Evolutionary conservation across 768 basidiomycete species (phyloP), one percentile per base, ranked within the genome.

Genomic region (Lactifluus pinguis): DNA sequence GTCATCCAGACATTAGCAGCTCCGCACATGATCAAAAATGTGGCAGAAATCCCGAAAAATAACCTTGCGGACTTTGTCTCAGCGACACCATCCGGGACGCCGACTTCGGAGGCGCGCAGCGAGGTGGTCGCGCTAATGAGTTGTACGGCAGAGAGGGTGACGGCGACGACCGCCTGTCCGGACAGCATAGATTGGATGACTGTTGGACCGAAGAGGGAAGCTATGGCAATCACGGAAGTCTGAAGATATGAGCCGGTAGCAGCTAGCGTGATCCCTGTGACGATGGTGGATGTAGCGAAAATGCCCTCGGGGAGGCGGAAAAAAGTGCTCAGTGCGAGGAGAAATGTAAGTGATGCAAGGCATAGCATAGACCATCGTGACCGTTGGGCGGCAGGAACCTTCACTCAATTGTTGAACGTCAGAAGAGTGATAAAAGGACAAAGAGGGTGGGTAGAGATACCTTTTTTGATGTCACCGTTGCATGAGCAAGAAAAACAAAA

Each of bases 91-190:
- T 75, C 69, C 34, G 65, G 51, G 14, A 57, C 53, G 21, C 48
- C 55, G 29, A 54, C 55, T 15, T 61, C 55, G 4, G 68, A 62
- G 10, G 70, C 57, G 49, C 76, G 77, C 15, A 88, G 74, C 9
- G 86, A 86, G 2, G 80, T 73, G 0, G 77, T 71, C 9, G 86
- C 79, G 60, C 89, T 84, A 38, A 84, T 62, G 8, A 92, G 79
- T 67, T 94, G 91, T 0, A 92, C 84, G 1, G 77, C 75, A 55
- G 90, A 91, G 63, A 94, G 84, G 1, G 83, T 84, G 13, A 95
- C 89, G 0, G 85, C 93, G 2, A 93, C 82, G 0, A 87, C 89
- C 0, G 88, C 92, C 72, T 94, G 90, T 11, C 91, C 92, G 2
- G 90, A 83, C 78, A 94, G 81, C 69, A 89, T 76, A 29, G 82